Percentiles rank a stretch among this genome's conserved stretches.
Conservation (phyloP, 2,329 filamentous ascomycete species). For the Colletotrichum lentis region DNA sequence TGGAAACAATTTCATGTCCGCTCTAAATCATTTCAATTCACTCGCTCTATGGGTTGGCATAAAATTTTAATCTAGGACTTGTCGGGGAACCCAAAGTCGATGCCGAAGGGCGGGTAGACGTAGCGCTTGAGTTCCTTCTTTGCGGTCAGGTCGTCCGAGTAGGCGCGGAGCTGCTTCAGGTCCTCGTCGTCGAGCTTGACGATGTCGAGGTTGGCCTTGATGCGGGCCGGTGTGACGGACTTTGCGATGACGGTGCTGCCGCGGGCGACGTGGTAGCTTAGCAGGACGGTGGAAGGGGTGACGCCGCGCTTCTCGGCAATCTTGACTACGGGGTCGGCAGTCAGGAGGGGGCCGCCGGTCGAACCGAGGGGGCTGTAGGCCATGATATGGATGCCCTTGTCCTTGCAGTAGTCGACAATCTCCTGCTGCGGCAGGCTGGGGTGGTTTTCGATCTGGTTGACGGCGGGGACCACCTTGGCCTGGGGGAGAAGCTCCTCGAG, state of each 20-base stretch:
- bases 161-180: constrained; percentile 63
- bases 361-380: constrained; percentile 75
- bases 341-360: constrained; percentile 70
- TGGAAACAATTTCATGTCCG: background rate
- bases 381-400: constrained; percentile 74
- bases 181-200: constrained; percentile 72
- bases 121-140: constrained; percentile 66
- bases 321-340: constrained; percentile 68
- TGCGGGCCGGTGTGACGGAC: constrained; percentile 72
- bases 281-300: constrained; percentile 68
- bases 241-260: constrained; percentile 77
- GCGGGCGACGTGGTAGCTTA: constrained; percentile 76
- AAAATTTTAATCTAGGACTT: constrained; percentile 52
- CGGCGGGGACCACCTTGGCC: constrained; percentile 65
- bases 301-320: constrained; percentile 70
- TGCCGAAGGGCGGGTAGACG: constrained; percentile 73
- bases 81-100: constrained; percentile 78
- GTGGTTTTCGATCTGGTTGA: constrained; percentile 80
- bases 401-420: constrained; percentile 72
- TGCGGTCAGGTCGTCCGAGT: constrained; percentile 59
- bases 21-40: constrained; percentile 6
- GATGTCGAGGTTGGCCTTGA: constrained; percentile 74
- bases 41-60: constrained; percentile 7
- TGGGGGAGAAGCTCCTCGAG: constrained; percentile 62
- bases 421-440: constrained; percentile 76